Conservation (phyloP, 352 stramenopile genomes). For the Aphanomyces euteiches region DNA sequence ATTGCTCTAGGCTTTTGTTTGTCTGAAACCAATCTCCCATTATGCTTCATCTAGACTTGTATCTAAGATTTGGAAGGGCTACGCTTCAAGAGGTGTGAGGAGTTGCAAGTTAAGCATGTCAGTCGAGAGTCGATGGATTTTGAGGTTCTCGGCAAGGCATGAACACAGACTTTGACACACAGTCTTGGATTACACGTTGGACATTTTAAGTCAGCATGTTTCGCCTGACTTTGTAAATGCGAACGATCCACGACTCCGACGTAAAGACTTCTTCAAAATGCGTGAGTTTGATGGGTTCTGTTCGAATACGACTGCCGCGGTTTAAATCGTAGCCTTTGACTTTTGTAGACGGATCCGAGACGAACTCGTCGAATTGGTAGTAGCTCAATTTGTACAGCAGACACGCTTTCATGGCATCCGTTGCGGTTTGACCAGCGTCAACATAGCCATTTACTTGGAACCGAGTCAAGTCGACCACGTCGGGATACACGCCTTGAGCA, state of each 20-base stretch:
- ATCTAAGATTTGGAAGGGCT: too few species aligned
- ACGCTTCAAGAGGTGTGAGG: too few species aligned
- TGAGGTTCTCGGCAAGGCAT: too few species aligned
- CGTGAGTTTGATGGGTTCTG: constrained; percentile 62
- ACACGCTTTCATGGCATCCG: constrained; percentile 76
- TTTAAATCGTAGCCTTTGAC: constrained; percentile 65
- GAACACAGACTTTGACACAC: too few species aligned
- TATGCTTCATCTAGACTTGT: not conserved
- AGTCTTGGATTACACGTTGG: too few species aligned
- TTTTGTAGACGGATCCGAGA: constrained; percentile 36
- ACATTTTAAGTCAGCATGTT: too few species aligned
- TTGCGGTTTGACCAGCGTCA: constrained; percentile 65
- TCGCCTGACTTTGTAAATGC: constrained; percentile 72
- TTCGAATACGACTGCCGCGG: constrained; percentile 52
- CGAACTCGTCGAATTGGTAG: constrained; percentile 65
- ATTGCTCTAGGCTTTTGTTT: not conserved
- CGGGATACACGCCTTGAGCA: constrained; percentile 77
- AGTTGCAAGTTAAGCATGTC: too few species aligned
- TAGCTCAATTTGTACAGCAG: constrained; percentile 93
- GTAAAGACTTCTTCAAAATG: constrained; percentile 91
- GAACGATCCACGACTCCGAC: constrained; percentile 89
- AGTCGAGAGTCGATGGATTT: too few species aligned
- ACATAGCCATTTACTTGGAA: constrained; percentile 69
- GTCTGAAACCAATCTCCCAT: not conserved
- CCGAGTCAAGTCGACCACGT: constrained; percentile 80